A percentile compares a stretch with the other conserved stretches of the same genome.
phyloP scores from a whole-genome alignment of 2,329 filamentous ascomycete species.

The Torrubiellomyces zombiae region DNA sequence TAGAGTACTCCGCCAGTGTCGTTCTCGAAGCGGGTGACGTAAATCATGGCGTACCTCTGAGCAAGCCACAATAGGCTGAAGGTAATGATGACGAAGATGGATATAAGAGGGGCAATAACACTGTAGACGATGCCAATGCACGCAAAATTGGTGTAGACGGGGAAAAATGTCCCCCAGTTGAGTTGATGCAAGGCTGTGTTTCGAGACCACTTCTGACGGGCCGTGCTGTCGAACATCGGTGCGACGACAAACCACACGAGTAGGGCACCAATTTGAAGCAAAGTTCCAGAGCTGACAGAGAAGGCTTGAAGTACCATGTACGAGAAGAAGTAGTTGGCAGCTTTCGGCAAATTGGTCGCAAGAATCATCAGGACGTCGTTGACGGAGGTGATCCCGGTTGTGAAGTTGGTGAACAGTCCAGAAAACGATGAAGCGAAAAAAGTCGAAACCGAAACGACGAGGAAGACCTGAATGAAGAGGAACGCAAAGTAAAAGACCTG shows the following conservation, averaged over 20 bases:
- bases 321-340: constrained; percentile 94
- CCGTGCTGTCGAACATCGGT: constrained; percentile 68
- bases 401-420: constrained; percentile 39
- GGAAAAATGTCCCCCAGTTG: constrained; percentile 87
- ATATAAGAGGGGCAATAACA: constrained; percentile 76
- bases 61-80: constrained; percentile 87
- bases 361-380: constrained; percentile 52
- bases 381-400: constrained; percentile 33
- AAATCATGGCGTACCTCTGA: constrained; percentile 92
- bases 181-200: constrained; percentile 65
- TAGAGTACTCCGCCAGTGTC: constrained; percentile 91
- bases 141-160: constrained; percentile 90
- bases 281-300: constrained; percentile 74
- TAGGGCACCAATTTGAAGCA: constrained; percentile 69
- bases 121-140: constrained; percentile 84
- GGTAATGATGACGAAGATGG: constrained; percentile 84
- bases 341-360: constrained; percentile 64
- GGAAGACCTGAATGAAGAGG: constrained; percentile 84
- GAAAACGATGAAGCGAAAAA: constrained; percentile 49
- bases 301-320: constrained; percentile 95
- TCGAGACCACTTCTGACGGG: constrained; percentile 65
- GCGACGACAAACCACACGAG: constrained; percentile 69
- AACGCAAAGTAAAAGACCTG: constrained; percentile 90
- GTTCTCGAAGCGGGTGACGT: constrained; percentile 74
- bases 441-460: constrained; percentile 75